phyloP scores from a whole-genome alignment of 2,329 filamentous ascomycete species.

The Aspergillaceae sp. region DNA sequence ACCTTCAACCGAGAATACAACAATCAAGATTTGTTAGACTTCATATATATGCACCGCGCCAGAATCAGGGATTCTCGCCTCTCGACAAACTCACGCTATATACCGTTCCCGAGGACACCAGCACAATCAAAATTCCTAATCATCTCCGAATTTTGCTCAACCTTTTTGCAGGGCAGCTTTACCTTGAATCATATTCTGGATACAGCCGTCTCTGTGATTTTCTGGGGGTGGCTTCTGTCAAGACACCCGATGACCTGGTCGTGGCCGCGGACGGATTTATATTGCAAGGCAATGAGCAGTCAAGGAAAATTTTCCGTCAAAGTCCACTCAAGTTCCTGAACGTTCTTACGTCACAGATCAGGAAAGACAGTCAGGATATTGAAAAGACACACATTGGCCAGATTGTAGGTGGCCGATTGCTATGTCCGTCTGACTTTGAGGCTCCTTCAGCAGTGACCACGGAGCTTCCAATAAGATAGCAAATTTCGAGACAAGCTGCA shows the following conservation, averaged over 20 bases:
- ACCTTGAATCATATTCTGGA: constrained; percentile 47
- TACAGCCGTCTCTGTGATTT: constrained; percentile 37
- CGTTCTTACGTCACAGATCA: constrained; percentile 24
- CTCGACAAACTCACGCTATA: constrained; percentile 44
- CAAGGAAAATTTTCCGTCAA: constrained; percentile 22
- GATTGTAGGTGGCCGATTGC: constrained; percentile 27
- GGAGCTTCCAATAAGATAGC: too few species aligned
- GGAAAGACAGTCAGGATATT: constrained; percentile 32
- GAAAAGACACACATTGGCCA: constrained; percentile 40
- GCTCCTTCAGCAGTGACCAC: neutral
- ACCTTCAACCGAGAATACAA: constrained; percentile 37
- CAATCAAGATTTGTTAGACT: constrained; percentile 31
- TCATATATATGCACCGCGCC: constrained; percentile 46
- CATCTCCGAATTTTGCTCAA: constrained; percentile 46
- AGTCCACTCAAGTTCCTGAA: constrained; percentile 38
- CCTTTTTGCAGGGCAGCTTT: constrained; percentile 61
- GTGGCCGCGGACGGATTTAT: constrained; percentile 21
- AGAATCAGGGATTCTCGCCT: constrained; percentile 27
- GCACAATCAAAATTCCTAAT: constrained; percentile 10
- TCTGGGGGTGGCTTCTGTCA: constrained; percentile 12
- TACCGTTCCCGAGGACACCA: constrained; percentile 21
- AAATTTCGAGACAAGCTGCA: too few species aligned
- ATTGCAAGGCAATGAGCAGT: constrained; percentile 3
- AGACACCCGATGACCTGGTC: constrained; percentile 12
- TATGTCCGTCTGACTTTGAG: constrained; percentile 5